Conservation (phyloP, 208 protist species). For the Leishmania major region DNA sequence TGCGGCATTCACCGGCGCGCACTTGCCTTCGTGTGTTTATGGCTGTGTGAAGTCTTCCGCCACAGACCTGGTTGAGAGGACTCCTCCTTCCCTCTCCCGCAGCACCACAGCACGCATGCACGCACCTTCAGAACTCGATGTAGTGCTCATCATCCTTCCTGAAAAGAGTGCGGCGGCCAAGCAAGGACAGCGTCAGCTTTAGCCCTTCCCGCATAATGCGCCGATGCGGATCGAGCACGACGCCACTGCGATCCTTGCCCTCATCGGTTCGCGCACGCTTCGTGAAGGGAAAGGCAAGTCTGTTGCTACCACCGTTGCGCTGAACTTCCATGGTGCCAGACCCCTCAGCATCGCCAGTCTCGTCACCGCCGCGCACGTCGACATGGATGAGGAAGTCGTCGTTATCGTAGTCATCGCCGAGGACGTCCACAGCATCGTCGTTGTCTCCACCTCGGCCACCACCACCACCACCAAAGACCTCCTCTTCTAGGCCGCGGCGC, state of each 20-base stretch:
- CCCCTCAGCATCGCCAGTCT: not conserved
- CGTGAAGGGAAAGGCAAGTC: slow-evolving; percentile 1
- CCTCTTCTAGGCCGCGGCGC: slow-evolving; percentile 22
- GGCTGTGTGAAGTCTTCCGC: not conserved
- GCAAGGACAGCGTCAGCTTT: slow-evolving; percentile 51
- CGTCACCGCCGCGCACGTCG: slow-evolving; percentile 38
- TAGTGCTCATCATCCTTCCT: slow-evolving; percentile 57
- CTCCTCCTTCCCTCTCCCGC: slow-evolving; percentile 1
- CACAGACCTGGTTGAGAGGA: not conserved
- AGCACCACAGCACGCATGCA: not conserved
- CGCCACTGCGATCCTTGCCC: not conserved
- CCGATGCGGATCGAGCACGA: slow-evolving; percentile 34
- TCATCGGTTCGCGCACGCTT: slow-evolving; percentile 17
- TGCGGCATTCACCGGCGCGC: not conserved
- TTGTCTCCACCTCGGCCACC: slow-evolving; percentile 3
- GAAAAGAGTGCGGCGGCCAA: slow-evolving; percentile 71
- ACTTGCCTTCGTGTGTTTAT: not conserved
- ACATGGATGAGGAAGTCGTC: slow-evolving; percentile 80
- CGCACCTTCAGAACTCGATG: slow-evolving; percentile 61
- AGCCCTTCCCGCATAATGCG: slow-evolving; percentile 65
- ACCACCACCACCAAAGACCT: slow-evolving; percentile 20
- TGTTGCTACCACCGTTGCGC: slow-evolving; percentile 1
- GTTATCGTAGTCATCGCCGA: slow-evolving; percentile 42
- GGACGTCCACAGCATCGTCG: slow-evolving; percentile 25
- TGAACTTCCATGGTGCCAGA: not conserved